phyloP scores from a whole-genome alignment of 1,284 basidiomycete genomes.

The Trichosporon asahii region DNA sequence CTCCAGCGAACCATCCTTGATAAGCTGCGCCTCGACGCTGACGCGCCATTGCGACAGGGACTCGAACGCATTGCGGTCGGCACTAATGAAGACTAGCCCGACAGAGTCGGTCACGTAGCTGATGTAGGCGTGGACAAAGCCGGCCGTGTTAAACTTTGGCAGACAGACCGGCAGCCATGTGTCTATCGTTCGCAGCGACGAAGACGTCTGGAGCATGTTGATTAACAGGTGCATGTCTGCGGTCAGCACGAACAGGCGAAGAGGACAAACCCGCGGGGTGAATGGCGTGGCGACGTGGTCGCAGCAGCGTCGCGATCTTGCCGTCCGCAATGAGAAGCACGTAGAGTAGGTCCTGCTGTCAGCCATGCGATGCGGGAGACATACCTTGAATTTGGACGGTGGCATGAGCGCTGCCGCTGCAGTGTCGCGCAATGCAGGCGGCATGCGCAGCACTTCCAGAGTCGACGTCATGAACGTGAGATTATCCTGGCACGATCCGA shows the following conservation, averaged over 20 bases:
- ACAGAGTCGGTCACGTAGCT: conserved; percentile 60
- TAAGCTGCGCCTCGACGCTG: conserved; percentile 63
- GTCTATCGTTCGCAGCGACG: conserved; percentile 68
- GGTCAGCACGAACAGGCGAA: not conserved
- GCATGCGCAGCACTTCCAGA: conserved; percentile 73
- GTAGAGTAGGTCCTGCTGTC: conserved; percentile 80
- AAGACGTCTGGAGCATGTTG: conserved; percentile 66
- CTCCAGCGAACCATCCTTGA: conserved; percentile 59
- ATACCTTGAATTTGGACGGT: conserved; percentile 71
- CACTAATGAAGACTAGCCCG: conserved; percentile 53
- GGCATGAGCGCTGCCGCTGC: conserved; percentile 74
- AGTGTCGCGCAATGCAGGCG: conserved; percentile 64
- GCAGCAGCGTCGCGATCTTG: conserved; percentile 77
- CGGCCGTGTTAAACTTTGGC: conserved; percentile 85
- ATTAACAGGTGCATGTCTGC: conserved; percentile 81
- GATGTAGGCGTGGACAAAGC: conserved; percentile 90
- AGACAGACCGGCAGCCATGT: conserved; percentile 95
- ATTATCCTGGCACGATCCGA: conserved; percentile 69
- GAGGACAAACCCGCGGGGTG: conserved; percentile 72
- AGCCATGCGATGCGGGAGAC: conserved; percentile 22
- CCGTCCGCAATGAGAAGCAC: conserved; percentile 76
- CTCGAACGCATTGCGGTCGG: conserved; percentile 53
- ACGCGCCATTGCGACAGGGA: conserved; percentile 65
- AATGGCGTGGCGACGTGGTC: conserved; percentile 89
- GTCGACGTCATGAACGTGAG: conserved; percentile 76